Evolutionary conservation across 345 rosid genomes (phyloP), one percentile per base, ranked within the genome.

Genomic region (Arabidopsis thaliana): DNA sequence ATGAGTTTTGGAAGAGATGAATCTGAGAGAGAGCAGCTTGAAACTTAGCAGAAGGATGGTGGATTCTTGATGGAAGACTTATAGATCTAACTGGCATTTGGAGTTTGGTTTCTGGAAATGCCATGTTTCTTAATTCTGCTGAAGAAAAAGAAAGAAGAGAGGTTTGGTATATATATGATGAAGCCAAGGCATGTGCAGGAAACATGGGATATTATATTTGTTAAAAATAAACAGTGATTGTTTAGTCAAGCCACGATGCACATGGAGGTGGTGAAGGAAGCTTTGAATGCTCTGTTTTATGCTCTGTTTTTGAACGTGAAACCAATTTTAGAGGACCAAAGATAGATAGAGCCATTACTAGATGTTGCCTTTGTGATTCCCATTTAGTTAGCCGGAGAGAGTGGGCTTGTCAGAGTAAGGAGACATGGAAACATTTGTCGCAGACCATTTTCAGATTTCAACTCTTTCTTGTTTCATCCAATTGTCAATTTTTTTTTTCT

Each of bases 11-110:
- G 52, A 55, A 81, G n/a, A 72, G 57, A 24, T 76, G 84, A 6
- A 85, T 77, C 46, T 84, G 85, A 71, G 57, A 72, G n/a, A 87
- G 32, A 11, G 87, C 81, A 44, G 85, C 84, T 76, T 85, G 84
- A 57, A 83, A 67, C 36, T 83, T 80, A 12, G 75, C 63, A 42
- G 73, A 83, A 76, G 77, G 79, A 25, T 78, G 82, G 41, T 85
- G 87, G 6, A 77, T 56, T 75, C 89, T 87, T 28, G 88, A 82
- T n/a, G 89, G 92, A 36, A 86, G 77, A 66, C 86, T 86, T 59
- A 86, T 79, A 25, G 87, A 85, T 75, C 90, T 81, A 51, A 75
- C 23, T 7, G 85, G 86, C 65, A 48, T 69, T 12, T 82, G 69
- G 16, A 53, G 60, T 49, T 59, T 44, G 55, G 72, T 57, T 64